These are phyloP conservation scores for Sporothrix variecibatus DNA, from an alignment of 2,329 filamentous ascomycete genomes.

Conservation along the genomic window DNA sequence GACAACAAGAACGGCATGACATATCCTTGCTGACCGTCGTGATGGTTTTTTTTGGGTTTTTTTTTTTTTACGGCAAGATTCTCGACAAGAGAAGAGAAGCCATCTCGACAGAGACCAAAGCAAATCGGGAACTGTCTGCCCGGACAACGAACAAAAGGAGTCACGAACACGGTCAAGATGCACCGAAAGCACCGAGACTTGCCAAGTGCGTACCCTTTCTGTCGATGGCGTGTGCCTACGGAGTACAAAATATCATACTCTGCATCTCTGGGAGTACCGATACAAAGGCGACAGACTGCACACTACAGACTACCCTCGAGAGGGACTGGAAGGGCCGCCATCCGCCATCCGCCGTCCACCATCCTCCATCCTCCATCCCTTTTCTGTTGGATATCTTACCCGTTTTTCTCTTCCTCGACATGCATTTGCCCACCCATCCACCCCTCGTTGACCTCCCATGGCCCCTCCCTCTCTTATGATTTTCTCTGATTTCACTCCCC, in stretches of 20 bases:
- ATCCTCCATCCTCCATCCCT: background rate
- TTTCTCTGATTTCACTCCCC: background rate
- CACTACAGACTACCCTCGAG: background rate
- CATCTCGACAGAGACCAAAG: background rate
- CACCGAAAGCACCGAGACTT: background rate
- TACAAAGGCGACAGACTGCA: background rate
- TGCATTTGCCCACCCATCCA: background rate
- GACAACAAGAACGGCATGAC: too few species aligned
- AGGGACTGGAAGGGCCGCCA: background rate
- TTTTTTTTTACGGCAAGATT: background rate
- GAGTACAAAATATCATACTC: background rate
- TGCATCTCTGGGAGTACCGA: background rate
- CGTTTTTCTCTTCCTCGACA: background rate
- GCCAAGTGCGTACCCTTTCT: background rate
- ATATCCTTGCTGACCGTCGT: background rate
- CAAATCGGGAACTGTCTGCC: background rate
- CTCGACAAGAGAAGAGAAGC: background rate
- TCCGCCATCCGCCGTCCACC: background rate
- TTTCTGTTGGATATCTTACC: constrained; percentile 6
- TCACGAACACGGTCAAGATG: background rate
- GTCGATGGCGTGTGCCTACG: background rate
- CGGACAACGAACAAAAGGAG: background rate
- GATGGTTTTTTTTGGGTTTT: background rate
- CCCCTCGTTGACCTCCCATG: background rate
- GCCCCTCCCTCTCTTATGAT: background rate